These are phyloP conservation scores for Jackrogersella multiformis DNA, from an alignment of 495 filamentous ascomycete species.

Conservation along the genomic window DNA sequence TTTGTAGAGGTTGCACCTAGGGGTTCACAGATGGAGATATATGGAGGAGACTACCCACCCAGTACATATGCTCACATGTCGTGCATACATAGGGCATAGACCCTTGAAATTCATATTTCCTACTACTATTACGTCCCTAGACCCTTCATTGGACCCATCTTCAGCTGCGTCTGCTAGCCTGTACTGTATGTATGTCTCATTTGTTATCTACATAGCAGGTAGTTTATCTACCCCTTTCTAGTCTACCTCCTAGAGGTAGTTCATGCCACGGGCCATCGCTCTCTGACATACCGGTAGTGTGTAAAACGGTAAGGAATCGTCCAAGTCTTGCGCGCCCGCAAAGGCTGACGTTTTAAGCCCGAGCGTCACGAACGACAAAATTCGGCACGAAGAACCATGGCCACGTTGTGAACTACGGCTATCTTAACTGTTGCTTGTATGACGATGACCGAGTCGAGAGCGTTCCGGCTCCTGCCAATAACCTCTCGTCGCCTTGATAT, in stretches of 20 bases:
- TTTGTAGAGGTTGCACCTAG: too few species aligned
- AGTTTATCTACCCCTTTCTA: too few species aligned
- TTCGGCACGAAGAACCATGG: conserved; percentile 13
- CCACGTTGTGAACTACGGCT: conserved; percentile 16
- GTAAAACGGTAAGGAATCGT: conserved; percentile 1
- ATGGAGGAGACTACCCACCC: neutral
- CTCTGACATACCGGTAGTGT: conserved; percentile 9
- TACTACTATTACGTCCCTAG: too few species aligned
- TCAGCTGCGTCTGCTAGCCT: conserved; percentile 28
- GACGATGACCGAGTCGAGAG: conserved; percentile 11
- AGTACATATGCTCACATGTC: conserved; percentile 36
- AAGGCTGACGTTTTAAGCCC: conserved; percentile 25
- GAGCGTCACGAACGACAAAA: conserved; percentile 28
- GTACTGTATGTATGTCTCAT: neutral
- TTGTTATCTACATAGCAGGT: conserved; percentile 5
- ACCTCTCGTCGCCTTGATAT: neutral
- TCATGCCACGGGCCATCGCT: conserved; percentile 23
- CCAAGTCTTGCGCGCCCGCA: conserved; percentile 17
- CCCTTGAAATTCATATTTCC: conserved; percentile 18
- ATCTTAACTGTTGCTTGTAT: too few species aligned
- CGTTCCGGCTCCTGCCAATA: too few species aligned
- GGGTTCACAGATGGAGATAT: conserved; percentile 22
- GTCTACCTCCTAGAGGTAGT: neutral
- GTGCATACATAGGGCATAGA: conserved; percentile 37
- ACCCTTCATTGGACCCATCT: conserved; percentile 23